Percentiles rank a stretch among this genome's conserved stretches.
Evolutionary conservation across 2,329 filamentous ascomycete species (phyloP).

Genomic region (Epicoccum nigrum): DNA sequence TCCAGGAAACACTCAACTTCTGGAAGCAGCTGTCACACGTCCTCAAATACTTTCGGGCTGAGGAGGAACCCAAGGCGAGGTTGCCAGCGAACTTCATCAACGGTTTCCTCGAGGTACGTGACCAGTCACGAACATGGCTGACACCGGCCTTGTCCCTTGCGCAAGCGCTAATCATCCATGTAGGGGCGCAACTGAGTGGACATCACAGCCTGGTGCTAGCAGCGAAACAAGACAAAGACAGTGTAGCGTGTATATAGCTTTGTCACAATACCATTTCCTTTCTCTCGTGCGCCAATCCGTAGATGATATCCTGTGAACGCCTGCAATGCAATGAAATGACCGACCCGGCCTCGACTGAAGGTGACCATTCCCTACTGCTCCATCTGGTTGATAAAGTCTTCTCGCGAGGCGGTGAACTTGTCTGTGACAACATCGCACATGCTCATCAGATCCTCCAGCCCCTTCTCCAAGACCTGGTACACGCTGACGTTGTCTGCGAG

Average conservation of each 20-base stretch:
- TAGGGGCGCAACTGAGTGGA: conserved; percentile 48
- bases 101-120: conserved; percentile 87
- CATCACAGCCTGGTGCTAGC: conserved; percentile 7
- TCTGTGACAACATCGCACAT: conserved; percentile 93
- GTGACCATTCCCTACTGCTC: conserved; percentile 23
- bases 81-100: conserved; percentile 90
- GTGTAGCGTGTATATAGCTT: conserved; percentile 43
- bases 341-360: background rate
- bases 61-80: conserved; percentile 76
- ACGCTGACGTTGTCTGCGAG: conserved; percentile 75
- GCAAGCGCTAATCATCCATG: too few relatives aligned
- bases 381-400: conserved; percentile 61
- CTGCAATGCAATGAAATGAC: conserved; percentile 37
- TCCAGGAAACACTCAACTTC: conserved; percentile 98
- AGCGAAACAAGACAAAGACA: conserved; percentile 25
- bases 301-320: conserved; percentile 37
- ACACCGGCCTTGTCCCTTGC: too few relatives aligned
- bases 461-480: conserved; percentile 86
- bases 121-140: background rate
- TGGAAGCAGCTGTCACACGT: conserved; percentile 98
- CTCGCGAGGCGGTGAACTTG: conserved; percentile 75
- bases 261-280: conserved; percentile 46
- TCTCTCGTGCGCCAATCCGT: conserved; percentile 36
- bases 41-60: conserved; percentile 93
- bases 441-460: conserved; percentile 84